Evolutionary conservation across 805 yeast species (phyloP), one percentile per base, ranked within the genome.

Genomic region (Kodamaea kaohsiungensis): DNA sequence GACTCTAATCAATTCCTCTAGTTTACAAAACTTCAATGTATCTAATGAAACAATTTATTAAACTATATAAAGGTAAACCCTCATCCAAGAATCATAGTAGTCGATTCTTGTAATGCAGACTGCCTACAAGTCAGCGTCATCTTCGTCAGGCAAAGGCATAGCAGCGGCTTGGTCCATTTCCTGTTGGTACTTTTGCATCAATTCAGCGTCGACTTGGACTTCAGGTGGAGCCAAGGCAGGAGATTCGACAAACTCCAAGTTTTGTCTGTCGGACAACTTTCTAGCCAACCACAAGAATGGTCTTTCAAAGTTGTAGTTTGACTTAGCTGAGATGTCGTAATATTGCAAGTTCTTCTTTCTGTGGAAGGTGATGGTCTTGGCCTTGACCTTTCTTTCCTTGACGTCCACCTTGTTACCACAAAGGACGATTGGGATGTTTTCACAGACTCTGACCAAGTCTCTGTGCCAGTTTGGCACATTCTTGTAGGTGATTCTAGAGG

Each of bases 401-500:
- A 95, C 99, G 77, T 95, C 99, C 67, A 95, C 99, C 82, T 95
- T 95, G 89, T 95, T 95, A 81, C 99, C 99, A 83, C 97, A 91
- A 65, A 95, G 83, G 58, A 95, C 99, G 69, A 95, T 95, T 69
- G 99, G 99, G 68, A 95, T 95, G 86, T 93, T 95, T 82, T 95
- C 99, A 83, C 99, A 95, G 61, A 95, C 99, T 82, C 99, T 91
- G 61, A 95, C 98, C 73, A 95, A 85, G 79, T 95, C 99, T 82
- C 99, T 89, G 88, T 96, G 98, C 99, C 99, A 95, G 89, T 95
- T 96, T 77, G 99, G 99, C 75, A 95, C 99, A 79, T 95, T 95
- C 84, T 95, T 95, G 84, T 95, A 95, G 65, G 99, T 95, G 81
- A 95, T 93, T 84, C 99, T 92, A 52, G 98, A 91, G 60, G 99